Base-by-base conservation (phyloP, 2,329 filamentous ascomycete species). In the Arthrobotrys pseudoclavata region DNA sequence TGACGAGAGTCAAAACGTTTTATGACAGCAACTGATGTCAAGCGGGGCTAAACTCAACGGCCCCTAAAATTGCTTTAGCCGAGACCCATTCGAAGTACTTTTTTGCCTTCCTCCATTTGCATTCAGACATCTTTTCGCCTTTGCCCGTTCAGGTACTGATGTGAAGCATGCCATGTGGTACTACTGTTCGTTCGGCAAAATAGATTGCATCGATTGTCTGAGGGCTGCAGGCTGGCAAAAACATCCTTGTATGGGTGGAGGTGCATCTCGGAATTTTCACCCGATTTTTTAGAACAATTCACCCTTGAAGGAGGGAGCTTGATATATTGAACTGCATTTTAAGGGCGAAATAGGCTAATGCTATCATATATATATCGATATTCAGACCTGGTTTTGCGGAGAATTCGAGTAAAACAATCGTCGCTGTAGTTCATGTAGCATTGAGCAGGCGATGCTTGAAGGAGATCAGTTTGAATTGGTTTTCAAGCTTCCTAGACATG, bases 101-200 rank as follows among this genome's bases (percentile, higher is more conserved):
- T 53, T 75, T 70, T 69, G 64, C 64, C 64, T 69, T 24, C 22
- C 15, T 31, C 40, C 53, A 13, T 12, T 42, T 18, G 40, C 40
- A 42, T n/a, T 29, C 52, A 57, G 29, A 37, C 42, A 45, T n/a
- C 20, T 53, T 20, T 50, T 57, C 50, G 71, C 62, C 63, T 69
- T 69, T 69, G 40, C 72, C 72, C 42, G 47, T 70, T 68, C 40
- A 76, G 66, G 72, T 55, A 66, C 72, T 76, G 71, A 76, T 64
- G 52, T 64, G 71, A 76, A 63, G 64, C 64, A 42, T 60, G 48
- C 64, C 66, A 70, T 69, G 67, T 67, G 66, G 72, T 76, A 42
- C 64, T 76, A 42, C 64, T 69, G 22, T 31, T 71, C 64, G 69
- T 66, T 76, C 71, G 71, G 71, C 64, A 76, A 63, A 76, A 76